These are phyloP conservation scores for Candida ulmi DNA, from an alignment of 805 yeast species.

Conservation along the genomic window DNA sequence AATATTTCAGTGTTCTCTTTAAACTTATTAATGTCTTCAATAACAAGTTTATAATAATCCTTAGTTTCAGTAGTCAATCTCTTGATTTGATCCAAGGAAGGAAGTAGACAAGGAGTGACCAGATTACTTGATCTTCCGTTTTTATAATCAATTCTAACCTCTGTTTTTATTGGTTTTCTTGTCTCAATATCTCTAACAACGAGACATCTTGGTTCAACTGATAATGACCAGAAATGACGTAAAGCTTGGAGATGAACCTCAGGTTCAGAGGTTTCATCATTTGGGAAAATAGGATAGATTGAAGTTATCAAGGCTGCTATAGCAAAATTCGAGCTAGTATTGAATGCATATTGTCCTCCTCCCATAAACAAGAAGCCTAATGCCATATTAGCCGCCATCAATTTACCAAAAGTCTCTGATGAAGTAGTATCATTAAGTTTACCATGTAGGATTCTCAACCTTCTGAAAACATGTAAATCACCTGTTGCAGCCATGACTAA, in stretches of 20 bases:
- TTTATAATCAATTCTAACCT: conserved; percentile 28
- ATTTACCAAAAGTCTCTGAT: conserved; percentile 55
- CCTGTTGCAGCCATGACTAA: conserved; percentile 90
- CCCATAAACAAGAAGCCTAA: conserved; percentile 87
- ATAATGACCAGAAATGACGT: conserved; percentile 85
- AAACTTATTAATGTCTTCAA: conserved; percentile 31
- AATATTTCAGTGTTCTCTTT: conserved; percentile 29
- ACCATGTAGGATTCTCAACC: conserved; percentile 68
- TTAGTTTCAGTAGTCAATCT: conserved; percentile 41
- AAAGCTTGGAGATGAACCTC: conserved; percentile 77
- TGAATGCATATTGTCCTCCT: conserved; percentile 85
- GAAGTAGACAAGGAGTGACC: conserved; percentile 64
- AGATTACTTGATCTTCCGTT: conserved; percentile 31
- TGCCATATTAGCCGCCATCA: conserved; percentile 73
- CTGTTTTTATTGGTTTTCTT: conserved; percentile 46
- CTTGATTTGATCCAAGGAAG: conserved; percentile 46
- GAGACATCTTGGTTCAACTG: conserved; percentile 79
- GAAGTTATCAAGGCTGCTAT: conserved; percentile 68
- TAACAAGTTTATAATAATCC: conserved; percentile 46
- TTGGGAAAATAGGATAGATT: conserved; percentile 70
- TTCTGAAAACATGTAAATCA: conserved; percentile 68
- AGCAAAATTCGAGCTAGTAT: conserved; percentile 50
- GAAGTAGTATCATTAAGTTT: conserved; percentile 11
- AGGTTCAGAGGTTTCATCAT: conserved; percentile 30
- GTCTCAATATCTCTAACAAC: conserved; percentile 65